Evolutionary conservation across 2,329 filamentous ascomycete genomes (phyloP), one percentile per base, ranked within the genome.

Genomic region (Fusarium paranaense): DNA sequence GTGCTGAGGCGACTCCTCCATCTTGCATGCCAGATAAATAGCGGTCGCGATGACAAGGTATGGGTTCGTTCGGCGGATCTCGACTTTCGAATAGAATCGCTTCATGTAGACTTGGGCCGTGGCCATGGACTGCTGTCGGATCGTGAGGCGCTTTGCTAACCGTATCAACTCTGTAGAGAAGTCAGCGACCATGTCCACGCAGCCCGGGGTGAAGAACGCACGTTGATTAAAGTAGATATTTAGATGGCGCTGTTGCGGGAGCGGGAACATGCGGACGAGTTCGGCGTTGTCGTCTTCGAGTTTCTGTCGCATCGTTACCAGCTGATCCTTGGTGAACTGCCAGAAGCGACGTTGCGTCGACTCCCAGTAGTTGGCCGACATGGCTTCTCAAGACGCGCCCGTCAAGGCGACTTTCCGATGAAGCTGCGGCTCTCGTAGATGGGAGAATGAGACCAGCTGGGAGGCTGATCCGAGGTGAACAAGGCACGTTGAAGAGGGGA

Each of bases 361-460:
- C 74, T 95, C 93, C 95, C 95, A 99, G 86, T 96, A 99, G 84
- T 96, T 98, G 81, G 95, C 94, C 37, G 96, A 94, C 96, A 98
- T 98, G 62, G 67, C 78, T 61, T 70, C 58, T 69, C 60, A 64
- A 64, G 66, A 33, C 61, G 63, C 67, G 54, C 32, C 67, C 50
- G 70, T 66, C 35, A 64, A 68, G 61, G 61, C 67, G 52, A 64
- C 63, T 64, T 38, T 65, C 54, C 61, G 37, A 18, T 32, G 61
- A 37, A 18, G 47, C 22, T 30, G 35, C 11, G 30, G 22, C 47
- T 25, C 18, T 60, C 14, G 38, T 20, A n/a, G 18, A 20, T 16
- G 42, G 14, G 14, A 38, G 54, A 33, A 30, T 35, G 59, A 33
- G 42, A 27, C 64, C 62, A 67, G 66, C 58, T 38, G 37, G 61